Evolutionary conservation across 176 grass and related monocot species (phyloP), one percentile per base, ranked within the genome.

Genomic region (Aegilops tauschii): DNA sequence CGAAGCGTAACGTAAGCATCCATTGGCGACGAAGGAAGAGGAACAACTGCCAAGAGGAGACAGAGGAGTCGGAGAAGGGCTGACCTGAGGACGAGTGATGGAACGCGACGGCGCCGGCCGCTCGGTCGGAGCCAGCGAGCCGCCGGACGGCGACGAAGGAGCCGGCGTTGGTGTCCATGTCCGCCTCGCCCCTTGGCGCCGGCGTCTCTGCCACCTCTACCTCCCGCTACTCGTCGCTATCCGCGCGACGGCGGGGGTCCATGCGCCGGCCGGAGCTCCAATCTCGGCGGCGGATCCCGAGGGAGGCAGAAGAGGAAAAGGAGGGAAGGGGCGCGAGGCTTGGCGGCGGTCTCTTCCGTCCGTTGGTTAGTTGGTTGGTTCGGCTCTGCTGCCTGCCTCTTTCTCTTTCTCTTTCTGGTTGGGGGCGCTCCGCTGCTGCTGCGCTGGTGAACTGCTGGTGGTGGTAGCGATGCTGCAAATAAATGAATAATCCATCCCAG

Each of bases 81-180:
- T 73, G 92, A 95, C 93, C 93, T 12, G 86, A 92, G 8, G 93
- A 92, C 29, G 90, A 90, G 80, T 92, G 90, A 80, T 88, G 86
- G 82, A 91, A 95, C 14, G 85, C 88, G 72, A 83, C 86, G 59
- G 81, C 71, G 59, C 85, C 81, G 37, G 83, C 63, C 21, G 81
- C 69, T 76, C 87, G 87, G 69, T 79, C 87, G 71, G 90, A 81
- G 86, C 86, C 80, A 3, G 77, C 61, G 11, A 95, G 73, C 50
- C 90, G 85, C 18, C 93, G 87, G 44, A 93, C 93, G 25, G 93
- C 88, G 23, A 95, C 84, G 78, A 85, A 93, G 63, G 90, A 91
- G 37, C 84, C 93, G 20, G 82, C 88, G 68, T 81, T 92, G n/a
- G 59, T 83, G 64, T 92, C 90, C 88, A 95, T 92, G 21, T 10